These are phyloP conservation scores for Didymella pomorum DNA, from an alignment of 2,329 filamentous ascomycete genomes.

Conservation along the genomic window DNA sequence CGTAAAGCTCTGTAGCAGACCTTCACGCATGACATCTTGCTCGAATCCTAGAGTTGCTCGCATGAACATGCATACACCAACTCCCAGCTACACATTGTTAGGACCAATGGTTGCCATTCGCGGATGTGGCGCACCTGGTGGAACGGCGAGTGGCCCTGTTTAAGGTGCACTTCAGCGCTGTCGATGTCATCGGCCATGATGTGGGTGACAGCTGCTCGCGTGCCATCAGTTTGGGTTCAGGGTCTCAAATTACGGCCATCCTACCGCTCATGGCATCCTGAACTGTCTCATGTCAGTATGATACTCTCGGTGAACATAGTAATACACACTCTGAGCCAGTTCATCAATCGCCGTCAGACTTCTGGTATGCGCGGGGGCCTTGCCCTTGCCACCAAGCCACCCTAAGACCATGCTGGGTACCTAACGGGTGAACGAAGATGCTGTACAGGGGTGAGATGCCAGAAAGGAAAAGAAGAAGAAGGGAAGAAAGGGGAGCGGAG, in stretches of 20 bases:
- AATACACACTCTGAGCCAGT: constrained; percentile 60
- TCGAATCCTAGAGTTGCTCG: constrained; percentile 88
- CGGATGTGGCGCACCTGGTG: constrained; percentile 66
- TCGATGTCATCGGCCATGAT: constrained; percentile 93
- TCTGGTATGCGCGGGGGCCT: constrained; percentile 56
- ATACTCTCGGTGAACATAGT: not conserved
- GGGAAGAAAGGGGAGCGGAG: constrained; percentile 11
- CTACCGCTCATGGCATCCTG: constrained; percentile 58
- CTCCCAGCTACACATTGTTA: constrained; percentile 67
- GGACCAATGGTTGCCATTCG: constrained; percentile 16
- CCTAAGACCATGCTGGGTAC: constrained; percentile 44
- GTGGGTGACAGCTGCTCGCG: constrained; percentile 65
- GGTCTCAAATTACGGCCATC: constrained; percentile 15
- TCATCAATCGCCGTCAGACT: constrained; percentile 66
- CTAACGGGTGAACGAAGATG: constrained; percentile 2
- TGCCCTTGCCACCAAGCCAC: constrained; percentile 50
- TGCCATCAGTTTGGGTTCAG: constrained; percentile 34
- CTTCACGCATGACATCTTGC: constrained; percentile 85
- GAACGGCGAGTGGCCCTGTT: constrained; percentile 80
- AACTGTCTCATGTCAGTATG: constrained; percentile 41
- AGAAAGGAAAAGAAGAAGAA: constrained; percentile 7
- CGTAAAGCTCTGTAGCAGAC: constrained; percentile 42
- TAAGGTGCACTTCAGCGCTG: constrained; percentile 76
- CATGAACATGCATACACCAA: constrained; percentile 84
- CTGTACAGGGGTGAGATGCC: constrained; percentile 12